Evolutionary conservation across 192 early-diverging fungal genomes (phyloP), one percentile per base, ranked within the genome.

Genomic region (Backusella psychrophila): DNA sequence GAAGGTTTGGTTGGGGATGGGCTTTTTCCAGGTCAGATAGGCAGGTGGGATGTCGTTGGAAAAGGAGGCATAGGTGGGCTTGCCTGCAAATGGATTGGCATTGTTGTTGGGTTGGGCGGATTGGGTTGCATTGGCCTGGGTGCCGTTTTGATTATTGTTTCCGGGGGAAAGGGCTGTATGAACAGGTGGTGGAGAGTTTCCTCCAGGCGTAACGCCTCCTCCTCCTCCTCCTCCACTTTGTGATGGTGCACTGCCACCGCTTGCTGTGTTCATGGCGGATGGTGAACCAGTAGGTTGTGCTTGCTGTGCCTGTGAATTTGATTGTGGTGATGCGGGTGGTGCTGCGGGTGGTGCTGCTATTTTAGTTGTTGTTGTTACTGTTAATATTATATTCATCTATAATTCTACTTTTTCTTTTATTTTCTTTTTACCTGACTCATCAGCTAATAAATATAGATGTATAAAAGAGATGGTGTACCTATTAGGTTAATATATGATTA

Each of bases 11-110:
- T 81, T 81, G 3, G 80, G 80, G 26, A 81, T 73, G 14, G 80
- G 80, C 15, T 74, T 81, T 49, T 78, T 78, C 80, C 80, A 81
- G 36, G 80, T 81, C 9, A 81, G 44, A 69, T 81, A 81, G 4
- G 80, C 80, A 21, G 80, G 80, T 21, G 75, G 80, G 0, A 77
- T 74, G 44, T 81, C 65, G 35, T 79, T 79, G 5, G 65, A 44
- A 9, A 66, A 79, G 1, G 78, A 71, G 17, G 72, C 78, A 35
- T 66, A 73, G 1, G 78, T 79, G 12, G 78, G 78, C 33, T 79
- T 79, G 15, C 78, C 78, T 56, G 39, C 52, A 70, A 79, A 79
- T 38, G 78, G 78, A 69, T 79, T 79, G 23, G 31, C 67, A 36
- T 78, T 70, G 26, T 49, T 49, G 23, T 70, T 70, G 33, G 46